phyloP scores from a whole-genome alignment of 2,329 filamentous ascomycete species.

The Hirsutella minnesotensis region DNA sequence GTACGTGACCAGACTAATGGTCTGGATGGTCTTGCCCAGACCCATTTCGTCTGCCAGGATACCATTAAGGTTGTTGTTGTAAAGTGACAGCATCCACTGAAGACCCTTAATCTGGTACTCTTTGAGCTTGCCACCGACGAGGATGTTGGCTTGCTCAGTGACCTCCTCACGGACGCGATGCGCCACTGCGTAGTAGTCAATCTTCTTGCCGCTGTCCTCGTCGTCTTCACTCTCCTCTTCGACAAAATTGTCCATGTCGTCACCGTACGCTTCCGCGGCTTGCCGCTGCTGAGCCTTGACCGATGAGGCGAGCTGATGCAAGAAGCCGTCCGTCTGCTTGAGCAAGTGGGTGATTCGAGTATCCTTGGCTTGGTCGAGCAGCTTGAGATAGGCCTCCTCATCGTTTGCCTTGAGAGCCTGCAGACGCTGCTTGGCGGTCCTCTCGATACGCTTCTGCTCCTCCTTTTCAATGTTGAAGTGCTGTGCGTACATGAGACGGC shows the following conservation, averaged over 20 bases:
- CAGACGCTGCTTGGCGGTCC: conserved; percentile 97
- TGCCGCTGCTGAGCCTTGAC: conserved; percentile 89
- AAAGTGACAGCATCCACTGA: conserved; percentile 98
- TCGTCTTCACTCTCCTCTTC: conserved; percentile 59
- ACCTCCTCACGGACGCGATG: conserved; percentile 94
- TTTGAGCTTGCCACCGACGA: conserved; percentile 87
- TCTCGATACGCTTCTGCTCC: conserved; percentile 95
- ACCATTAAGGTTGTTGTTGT: conserved; percentile 99
- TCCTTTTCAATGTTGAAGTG: conserved; percentile 98
- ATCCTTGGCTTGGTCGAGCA: conserved; percentile 97
- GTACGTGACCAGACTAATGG: conserved; percentile 93
- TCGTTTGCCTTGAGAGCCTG: conserved; percentile 98
- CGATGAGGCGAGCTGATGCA: conserved; percentile 87
- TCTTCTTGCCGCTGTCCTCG: conserved; percentile 63
- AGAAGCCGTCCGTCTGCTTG: conserved; percentile 93
- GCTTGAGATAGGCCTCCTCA: conserved; percentile 95
- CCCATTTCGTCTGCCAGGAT: conserved; percentile 99
- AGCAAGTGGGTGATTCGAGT: conserved; percentile 97
- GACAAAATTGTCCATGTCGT: conserved; percentile 37
- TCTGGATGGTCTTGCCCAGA: conserved; percentile 98
- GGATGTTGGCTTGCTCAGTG: conserved; percentile 65
- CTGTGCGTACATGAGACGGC: conserved; percentile 76
- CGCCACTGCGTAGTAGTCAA: conserved; percentile 97
- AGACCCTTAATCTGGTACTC: conserved; percentile 98
- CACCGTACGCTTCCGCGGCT: conserved; percentile 66